Evolutionary conservation across 2,329 filamentous ascomycete species (phyloP).

Genomic region (Fusarium sp.): DNA sequence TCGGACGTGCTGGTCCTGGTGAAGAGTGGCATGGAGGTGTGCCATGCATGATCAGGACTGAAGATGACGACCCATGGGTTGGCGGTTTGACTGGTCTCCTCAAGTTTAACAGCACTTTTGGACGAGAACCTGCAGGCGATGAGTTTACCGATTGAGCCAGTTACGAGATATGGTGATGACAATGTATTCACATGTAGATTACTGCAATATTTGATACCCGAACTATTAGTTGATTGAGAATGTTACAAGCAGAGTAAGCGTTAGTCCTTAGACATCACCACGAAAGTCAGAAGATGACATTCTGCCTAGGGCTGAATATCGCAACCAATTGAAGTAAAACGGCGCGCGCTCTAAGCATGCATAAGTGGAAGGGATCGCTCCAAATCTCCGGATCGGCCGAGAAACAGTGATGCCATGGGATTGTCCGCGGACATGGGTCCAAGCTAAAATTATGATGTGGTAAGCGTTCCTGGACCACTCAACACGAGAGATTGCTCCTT

Average conservation of each 20-base stretch:
- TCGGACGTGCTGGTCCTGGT: conserved; percentile 61
- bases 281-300: background rate
- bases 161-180: background rate
- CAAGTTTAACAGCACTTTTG: conserved; percentile 98
- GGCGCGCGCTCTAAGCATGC: background rate
- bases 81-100: conserved; percentile 91
- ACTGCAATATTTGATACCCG: conserved; percentile 36
- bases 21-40: conserved; percentile 80
- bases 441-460: conserved; percentile 11
- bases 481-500: conserved; percentile 9
- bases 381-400: conserved; percentile 25
- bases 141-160: conserved; percentile 45
- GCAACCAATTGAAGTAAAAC: background rate
- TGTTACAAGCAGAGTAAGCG: background rate
- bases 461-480: conserved; percentile 12
- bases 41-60: conserved; percentile 84
- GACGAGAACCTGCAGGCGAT: conserved; percentile 57
- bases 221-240: background rate
- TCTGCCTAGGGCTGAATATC: conserved; percentile 8
- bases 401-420: conserved; percentile 3
- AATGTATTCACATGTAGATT: conserved; percentile 14
- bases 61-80: conserved; percentile 93
- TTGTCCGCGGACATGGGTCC: conserved; percentile 1
- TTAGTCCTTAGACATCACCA: no score
- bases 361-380: background rate